These are phyloP conservation scores for Catunica adiposa DNA, from an alignment of 2,329 filamentous ascomycete species.

Conservation along the genomic window DNA sequence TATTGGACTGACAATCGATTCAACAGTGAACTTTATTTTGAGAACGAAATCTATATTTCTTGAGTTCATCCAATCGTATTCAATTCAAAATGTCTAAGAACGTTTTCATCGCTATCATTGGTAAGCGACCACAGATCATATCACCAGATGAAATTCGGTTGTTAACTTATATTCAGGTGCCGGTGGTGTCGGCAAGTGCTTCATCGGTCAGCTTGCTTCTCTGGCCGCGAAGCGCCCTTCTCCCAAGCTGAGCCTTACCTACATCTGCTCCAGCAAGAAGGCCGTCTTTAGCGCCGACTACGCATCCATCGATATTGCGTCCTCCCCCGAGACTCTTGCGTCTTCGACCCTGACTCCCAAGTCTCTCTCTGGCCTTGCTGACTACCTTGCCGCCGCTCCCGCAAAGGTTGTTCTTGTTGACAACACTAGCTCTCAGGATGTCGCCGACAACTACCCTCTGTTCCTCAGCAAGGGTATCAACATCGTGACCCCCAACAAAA, in stretches of 20 bases:
- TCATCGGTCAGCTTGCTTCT: conserved; percentile 63
- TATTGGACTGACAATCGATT: background rate
- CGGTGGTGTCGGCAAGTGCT: conserved; percentile 83
- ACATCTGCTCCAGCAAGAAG: conserved; percentile 74
- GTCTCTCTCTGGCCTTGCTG: conserved; percentile 51
- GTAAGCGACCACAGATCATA: conserved; percentile 19
- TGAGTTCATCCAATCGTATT: background rate
- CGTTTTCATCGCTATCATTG: conserved; percentile 37
- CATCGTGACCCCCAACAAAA: conserved; percentile 96
- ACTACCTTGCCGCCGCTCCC: conserved; percentile 63
- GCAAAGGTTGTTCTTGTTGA: conserved; percentile 73
- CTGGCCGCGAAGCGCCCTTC: conserved; percentile 50
- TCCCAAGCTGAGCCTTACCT: conserved; percentile 59
- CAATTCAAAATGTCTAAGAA: conserved; percentile 22
- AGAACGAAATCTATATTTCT: background rate
- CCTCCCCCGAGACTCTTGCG: conserved; percentile 44
- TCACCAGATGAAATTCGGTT: background rate
- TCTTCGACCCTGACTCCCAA: conserved; percentile 49
- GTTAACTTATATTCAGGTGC: conserved; percentile 41
- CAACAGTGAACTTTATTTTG: background rate
- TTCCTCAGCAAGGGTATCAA: conserved; percentile 71
- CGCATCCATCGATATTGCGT: conserved; percentile 45
- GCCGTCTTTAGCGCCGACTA: conserved; percentile 62
- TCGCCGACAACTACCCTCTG: conserved; percentile 68
- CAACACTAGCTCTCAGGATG: conserved; percentile 81